Conservation (phyloP, 1,284 basidiomycete species). For the Trichosporon sp. region DNA sequence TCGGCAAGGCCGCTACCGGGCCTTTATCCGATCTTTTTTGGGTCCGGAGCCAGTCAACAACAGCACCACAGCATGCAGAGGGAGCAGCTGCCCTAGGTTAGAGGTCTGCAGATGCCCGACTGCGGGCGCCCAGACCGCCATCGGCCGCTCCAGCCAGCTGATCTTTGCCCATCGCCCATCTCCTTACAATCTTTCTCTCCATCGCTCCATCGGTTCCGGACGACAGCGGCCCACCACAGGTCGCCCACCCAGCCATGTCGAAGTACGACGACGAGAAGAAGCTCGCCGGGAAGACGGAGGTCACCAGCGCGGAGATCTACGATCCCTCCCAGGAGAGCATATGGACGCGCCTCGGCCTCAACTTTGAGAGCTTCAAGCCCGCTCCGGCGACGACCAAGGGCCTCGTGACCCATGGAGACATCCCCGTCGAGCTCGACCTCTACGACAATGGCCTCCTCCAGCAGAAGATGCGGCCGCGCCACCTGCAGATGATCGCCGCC, state of each 20-base stretch:
- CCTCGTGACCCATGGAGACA: constrained; percentile 36
- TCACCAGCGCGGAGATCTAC: constrained; percentile 26
- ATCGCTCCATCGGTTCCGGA: neutral
- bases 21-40: neutral
- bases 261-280: neutral
- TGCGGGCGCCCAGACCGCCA: neutral
- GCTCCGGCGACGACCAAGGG: constrained; percentile 39
- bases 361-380: constrained; percentile 49
- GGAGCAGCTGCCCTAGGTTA: too few species aligned
- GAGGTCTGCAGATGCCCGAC: neutral
- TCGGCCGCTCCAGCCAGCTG: neutral
- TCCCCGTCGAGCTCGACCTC: constrained; percentile 28
- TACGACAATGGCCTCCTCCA: constrained; percentile 46
- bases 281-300: neutral
- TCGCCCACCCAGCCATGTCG: neutral
- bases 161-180: neutral
- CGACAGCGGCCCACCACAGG: neutral
- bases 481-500: constrained; percentile 49
- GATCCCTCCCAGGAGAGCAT: constrained; percentile 48
- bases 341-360: constrained; percentile 48
- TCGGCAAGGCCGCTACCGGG: neutral
- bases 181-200: neutral
- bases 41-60: neutral
- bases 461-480: constrained; percentile 49
- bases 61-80: neutral